Evolutionary conservation across 441 rosid genomes (phyloP), one percentile per base, ranked within the genome.

Genomic region (Francoa sonchifolia): DNA sequence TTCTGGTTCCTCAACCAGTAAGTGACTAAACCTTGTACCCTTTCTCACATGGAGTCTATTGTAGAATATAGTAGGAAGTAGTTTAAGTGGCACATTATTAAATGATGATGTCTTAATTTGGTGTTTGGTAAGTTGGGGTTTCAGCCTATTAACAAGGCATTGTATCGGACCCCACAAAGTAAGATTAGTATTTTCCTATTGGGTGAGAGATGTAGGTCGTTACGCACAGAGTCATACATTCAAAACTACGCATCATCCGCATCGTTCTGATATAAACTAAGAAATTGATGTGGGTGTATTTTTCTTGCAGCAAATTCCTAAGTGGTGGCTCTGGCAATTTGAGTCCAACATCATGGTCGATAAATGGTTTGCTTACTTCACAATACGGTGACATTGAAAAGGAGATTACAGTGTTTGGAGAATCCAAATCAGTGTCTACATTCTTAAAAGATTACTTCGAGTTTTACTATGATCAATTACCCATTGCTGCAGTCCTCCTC

Each of bases 271-370:
- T n/a, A n/a, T n/a, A n/a, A n/a, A n/a, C n/a, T n/a, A n/a, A n/a
- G 33, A 29, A 30, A 30, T 30, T 4, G 33, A 30, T 30, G 12
- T 11, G 10, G 40, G 17, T 35, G 8, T 10, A 10, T 28, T 25
- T 14, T 47, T 33, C 44, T 4, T 61, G 62, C 74, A 73, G 81
- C 50, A 67, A 64, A 61, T 73, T 30, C 85, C 74, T 0, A 61
- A 56, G 28, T 73, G 76, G 78, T 73, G 85, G 80, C 45, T 71
- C 5, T 77, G 80, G 85, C 15, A 37, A 19, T 61, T 61, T 64
- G 15, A 55, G 47, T 39, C 73, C 69, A 5, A 49, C 52, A 6
- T 6, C 65, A 7, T 64, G 77, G 74, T 35, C 66, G 2, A 21
- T 72, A 14, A 67, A 49, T 43, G 71, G 48, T 21, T 20, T 71